A percentile compares a stretch with the other conserved stretches of the same genome.
phyloP scores from a whole-genome alignment of 768 basidiomycete genomes.

The Dioszegia hungarica region DNA sequence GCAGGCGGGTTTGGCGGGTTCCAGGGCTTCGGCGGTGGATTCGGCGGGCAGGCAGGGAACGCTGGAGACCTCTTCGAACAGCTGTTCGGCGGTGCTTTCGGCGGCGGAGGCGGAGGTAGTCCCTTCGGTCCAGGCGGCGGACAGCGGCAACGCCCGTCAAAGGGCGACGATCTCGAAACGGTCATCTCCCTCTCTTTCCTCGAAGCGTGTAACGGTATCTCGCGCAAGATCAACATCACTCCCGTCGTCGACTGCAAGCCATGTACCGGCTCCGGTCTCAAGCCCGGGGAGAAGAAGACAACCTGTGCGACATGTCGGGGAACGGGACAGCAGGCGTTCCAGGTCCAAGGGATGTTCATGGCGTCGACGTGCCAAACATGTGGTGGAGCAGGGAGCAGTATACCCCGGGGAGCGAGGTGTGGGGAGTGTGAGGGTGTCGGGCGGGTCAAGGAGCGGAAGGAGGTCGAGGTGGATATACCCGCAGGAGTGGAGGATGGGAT shows the following conservation, averaged over 20 bases:
- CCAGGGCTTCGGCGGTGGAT: constrained; percentile 59
- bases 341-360: constrained; percentile 96
- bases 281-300: constrained; percentile 73
- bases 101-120: constrained; percentile 53
- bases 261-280: constrained; percentile 82
- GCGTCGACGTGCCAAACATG: constrained; percentile 81
- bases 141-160: constrained; percentile 50
- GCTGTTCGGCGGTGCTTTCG: constrained; percentile 62
- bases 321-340: constrained; percentile 79
- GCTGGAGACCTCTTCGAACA: constrained; percentile 74
- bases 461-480: constrained; percentile 75
- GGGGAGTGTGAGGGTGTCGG: constrained; percentile 78
- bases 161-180: constrained; percentile 79
- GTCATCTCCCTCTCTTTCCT: constrained; percentile 73
- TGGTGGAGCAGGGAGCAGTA: constrained; percentile 69
- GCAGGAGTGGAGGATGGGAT: constrained; percentile 95
- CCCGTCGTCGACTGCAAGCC: constrained; percentile 78
- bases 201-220: constrained; percentile 89
- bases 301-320: constrained; percentile 78
- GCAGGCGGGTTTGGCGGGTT: constrained; percentile 70
- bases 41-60: constrained; percentile 47
- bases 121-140: constrained; percentile 51
- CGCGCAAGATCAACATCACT: constrained; percentile 66
- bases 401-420: constrained; percentile 75
- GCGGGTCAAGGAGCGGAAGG: constrained; percentile 72